Percentiles rank a stretch among this genome's conserved stretches.
These are phyloP conservation scores for Carnegiea gigantea DNA, from an alignment of 179 eudicot genomes.

Conservation along the genomic window DNA sequence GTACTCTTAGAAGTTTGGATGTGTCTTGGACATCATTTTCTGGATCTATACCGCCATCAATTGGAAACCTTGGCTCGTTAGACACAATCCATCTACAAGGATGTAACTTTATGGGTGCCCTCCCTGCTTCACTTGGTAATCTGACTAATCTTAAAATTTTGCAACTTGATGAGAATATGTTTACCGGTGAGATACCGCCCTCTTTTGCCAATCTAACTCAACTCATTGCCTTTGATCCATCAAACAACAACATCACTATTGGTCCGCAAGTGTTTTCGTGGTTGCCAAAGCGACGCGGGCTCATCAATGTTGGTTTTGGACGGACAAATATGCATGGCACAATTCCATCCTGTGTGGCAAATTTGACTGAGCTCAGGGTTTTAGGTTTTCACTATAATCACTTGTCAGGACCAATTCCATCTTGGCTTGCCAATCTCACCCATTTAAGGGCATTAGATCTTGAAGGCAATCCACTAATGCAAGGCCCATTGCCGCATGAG, in stretches of 20 bases:
- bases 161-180: constrained; percentile 5
- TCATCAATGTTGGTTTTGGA: constrained; percentile 1
- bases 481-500: constrained; percentile 18
- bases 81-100: neutral
- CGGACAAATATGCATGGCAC: constrained; percentile 8
- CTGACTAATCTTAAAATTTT: constrained; percentile 15
- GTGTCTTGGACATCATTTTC: constrained; percentile 19
- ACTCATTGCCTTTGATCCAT: constrained; percentile 6
- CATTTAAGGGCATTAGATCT: constrained; percentile 6
- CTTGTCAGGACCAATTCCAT: constrained; percentile 23
- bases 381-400: constrained; percentile 1
- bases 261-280: neutral
- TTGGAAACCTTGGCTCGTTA: constrained; percentile 21
- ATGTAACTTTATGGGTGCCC: constrained; percentile 26
- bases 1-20: constrained; percentile 19
- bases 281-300: constrained; percentile 19
- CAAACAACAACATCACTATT: constrained; percentile 3
- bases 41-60: constrained; percentile 27
- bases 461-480: neutral
- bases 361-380: constrained; percentile 11
- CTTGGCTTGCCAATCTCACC: constrained; percentile 26
- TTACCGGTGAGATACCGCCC: constrained; percentile 20
- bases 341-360: constrained; percentile 25
- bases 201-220: constrained; percentile 26
- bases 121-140: constrained; percentile 29